These are phyloP conservation scores for Boletus sp. DNA, from an alignment of 1,284 basidiomycete species.

Conservation along the genomic window DNA sequence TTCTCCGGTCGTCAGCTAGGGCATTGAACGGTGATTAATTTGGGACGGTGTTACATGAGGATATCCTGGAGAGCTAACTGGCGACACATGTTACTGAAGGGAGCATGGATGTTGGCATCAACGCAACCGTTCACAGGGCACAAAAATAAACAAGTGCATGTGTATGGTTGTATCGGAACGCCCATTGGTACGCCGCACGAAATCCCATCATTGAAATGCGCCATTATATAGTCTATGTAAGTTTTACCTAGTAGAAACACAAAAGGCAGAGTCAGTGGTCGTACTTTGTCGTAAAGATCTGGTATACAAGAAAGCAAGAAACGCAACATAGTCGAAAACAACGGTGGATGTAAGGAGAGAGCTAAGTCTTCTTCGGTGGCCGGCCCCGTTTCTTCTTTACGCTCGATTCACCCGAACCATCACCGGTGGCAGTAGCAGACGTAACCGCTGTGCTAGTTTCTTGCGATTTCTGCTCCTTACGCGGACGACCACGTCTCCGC, in stretches of 20 bases:
- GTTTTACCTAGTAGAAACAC: conserved; percentile 35
- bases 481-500: conserved; percentile 69
- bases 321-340: conserved; percentile 22
- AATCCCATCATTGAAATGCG: conserved; percentile 25
- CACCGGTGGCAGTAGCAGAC: conserved; percentile 39
- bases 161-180: conserved; percentile 13
- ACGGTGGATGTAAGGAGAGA: conserved; percentile 6
- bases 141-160: conserved; percentile 32
- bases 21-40: conserved; percentile 35
- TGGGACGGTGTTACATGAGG: conserved; percentile 31
- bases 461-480: conserved; percentile 56
- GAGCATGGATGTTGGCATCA: conserved; percentile 17
- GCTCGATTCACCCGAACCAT: conserved; percentile 40
- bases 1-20: conserved; percentile 21
- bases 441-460: conserved; percentile 22
- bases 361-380: conserved; percentile 58
- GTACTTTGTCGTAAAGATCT: conserved; percentile 30
- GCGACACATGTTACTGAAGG: conserved; percentile 26
- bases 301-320: conserved; percentile 37
- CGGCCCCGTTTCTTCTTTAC: conserved; percentile 68
- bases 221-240: conserved; percentile 36
- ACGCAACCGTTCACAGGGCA: conserved; percentile 29
- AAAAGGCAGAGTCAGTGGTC: conserved; percentile 31
- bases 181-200: conserved; percentile 17
- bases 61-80: conserved; percentile 24